Conservation (phyloP, 306 rosid genomes). For the Vigna angularis region DNA sequence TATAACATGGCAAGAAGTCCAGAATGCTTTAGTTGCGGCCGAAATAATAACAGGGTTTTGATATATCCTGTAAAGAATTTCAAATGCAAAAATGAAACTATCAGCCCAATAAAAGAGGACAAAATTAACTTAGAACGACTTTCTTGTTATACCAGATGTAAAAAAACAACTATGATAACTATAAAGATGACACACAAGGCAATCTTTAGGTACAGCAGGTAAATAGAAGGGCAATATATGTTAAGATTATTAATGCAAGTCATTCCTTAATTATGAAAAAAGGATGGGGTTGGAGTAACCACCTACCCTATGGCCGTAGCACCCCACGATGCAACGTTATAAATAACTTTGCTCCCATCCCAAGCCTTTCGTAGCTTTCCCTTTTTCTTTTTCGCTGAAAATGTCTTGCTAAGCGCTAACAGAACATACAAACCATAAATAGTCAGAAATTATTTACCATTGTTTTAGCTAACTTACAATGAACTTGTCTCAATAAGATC, state of each 20-base stretch:
- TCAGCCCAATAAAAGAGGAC: neutral
- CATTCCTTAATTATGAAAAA: neutral
- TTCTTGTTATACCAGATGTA: neutral
- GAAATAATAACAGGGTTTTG: slow-evolving; percentile 76
- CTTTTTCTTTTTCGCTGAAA: slow-evolving; percentile 81
- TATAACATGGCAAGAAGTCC: slow-evolving; percentile 77
- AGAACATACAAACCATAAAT: slow-evolving; percentile 26
- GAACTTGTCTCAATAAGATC: slow-evolving; percentile 25
- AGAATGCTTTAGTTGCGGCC: slow-evolving; percentile 78
- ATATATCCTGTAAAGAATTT: slow-evolving; percentile 68
- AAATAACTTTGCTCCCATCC: slow-evolving; percentile 93
- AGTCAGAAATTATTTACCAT: slow-evolving; percentile 47
- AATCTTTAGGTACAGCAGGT: slow-evolving; percentile 2
- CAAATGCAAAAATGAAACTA: slow-evolving; percentile 11
- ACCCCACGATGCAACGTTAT: slow-evolving; percentile 96
- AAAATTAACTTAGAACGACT: neutral
- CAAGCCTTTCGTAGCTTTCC: slow-evolving; percentile 91
- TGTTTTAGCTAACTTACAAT: slow-evolving; percentile 4
- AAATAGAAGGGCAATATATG: slow-evolving; percentile 3
- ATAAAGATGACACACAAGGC: slow-evolving; percentile 10
- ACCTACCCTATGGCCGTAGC: slow-evolving; percentile 93
- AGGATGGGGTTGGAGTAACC: neutral
- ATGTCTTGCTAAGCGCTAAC: slow-evolving; percentile 81
- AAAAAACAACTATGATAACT: neutral
- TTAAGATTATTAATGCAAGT: slow-evolving; percentile 24